Conservation (phyloP, 2,329 filamentous ascomycete genomes). For the Colletotrichum spaethianum region DNA sequence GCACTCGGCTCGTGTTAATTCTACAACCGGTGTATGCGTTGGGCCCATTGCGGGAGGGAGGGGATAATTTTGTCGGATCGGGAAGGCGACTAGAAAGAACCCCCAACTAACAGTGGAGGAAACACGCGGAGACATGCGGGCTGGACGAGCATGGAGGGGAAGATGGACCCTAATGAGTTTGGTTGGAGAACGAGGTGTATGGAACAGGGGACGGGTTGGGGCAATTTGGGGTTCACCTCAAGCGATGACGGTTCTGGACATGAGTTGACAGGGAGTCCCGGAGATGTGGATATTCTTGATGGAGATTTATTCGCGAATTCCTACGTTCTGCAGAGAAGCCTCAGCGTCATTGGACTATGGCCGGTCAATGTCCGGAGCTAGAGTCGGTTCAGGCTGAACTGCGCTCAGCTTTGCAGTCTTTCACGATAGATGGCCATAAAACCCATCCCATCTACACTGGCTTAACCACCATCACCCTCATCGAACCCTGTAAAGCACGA, state of each 20-base stretch:
- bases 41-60: constrained; percentile 24
- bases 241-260: constrained; percentile 7
- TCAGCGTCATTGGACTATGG: not conserved
- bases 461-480: not conserved
- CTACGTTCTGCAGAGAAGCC: too few species aligned
- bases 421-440: not conserved
- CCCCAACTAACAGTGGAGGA: constrained; percentile 31
- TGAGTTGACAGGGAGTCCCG: not conserved
- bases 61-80: constrained; percentile 41
- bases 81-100: constrained; percentile 37
- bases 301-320: not conserved
- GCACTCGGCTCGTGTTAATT: not conserved
- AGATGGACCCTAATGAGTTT: not conserved
- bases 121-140: constrained; percentile 20
- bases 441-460: constrained; percentile 14
- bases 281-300: too few species aligned
- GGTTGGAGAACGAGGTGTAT: not conserved
- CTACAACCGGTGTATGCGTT: not conserved
- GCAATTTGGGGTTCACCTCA: not conserved
- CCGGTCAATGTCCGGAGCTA: not conserved
- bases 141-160: not conserved
- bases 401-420: not conserved
- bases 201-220: too few species aligned
- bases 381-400: not conserved
- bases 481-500: constrained; percentile 27